Base-by-base conservation (phyloP, 176 grass and related monocot species). In the Thalia dealbata region DNA sequence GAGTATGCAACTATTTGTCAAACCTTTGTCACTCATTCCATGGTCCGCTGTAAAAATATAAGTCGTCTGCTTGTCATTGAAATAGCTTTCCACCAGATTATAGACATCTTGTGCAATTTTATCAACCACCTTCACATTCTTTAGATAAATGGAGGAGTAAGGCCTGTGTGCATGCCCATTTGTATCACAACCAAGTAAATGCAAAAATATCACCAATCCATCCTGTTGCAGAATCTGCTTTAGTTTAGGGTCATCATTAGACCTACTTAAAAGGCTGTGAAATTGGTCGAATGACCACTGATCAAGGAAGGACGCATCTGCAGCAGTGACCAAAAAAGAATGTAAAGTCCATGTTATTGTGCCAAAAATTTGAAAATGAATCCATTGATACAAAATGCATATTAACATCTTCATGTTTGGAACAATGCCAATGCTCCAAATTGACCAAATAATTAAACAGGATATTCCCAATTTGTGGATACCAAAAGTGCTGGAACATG, bases 1-100 rank as follows among this genome's bases (percentile, higher is more conserved):
- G 28, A 54, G 21, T 73, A 14, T 45, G 23, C 50, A n/a, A 54
- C 35, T 35, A 22, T 30, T 60, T 23, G 30, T 10, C 50, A 73
- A 85, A 96, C 89, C 92, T 96, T 96, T 96, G 78, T 96, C 92
- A 38, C 92, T 96, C 92, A 96, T 96, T 84, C 92, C 92, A 85
- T 96, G 89, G 76, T 96, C 92, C 45, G 92, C 92, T 19, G 92
- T 96, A 82, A 96, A 96, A 35, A 96, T 67, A 14, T 96, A 96
- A 67, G 88, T 72, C 43, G 92, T 96, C 72, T 81, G 77, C 78
- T 81, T 96, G 68, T 96, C 92, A 18, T 87, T 87, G 82, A 85
- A 96, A 74, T 96, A 96, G 72, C 59, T 85, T 88, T 96, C 92
- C 89, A 96, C 89, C 61, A 96, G 82, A 83, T 89, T 86, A 81